Percentiles rank a stretch among this genome's conserved stretches.
These are phyloP conservation scores for Phytophthora pseudosyringae DNA, from an alignment of 352 stramenopile genomes.

Conservation along the genomic window DNA sequence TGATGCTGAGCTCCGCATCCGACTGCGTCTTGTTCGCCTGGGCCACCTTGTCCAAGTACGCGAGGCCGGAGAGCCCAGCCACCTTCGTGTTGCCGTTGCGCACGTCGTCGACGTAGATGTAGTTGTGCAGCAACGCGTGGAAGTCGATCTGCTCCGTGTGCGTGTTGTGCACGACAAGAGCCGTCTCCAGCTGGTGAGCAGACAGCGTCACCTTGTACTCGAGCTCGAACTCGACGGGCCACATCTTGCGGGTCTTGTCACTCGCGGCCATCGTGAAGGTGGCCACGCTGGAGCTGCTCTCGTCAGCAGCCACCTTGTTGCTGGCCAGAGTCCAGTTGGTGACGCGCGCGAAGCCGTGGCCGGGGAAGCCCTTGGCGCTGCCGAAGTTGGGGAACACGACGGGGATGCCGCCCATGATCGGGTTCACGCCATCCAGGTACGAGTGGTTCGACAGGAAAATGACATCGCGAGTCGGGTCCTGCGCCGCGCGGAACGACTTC, in stretches of 20 bases:
- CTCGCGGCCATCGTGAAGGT: conserved; percentile 43
- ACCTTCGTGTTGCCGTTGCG: conserved; percentile 60
- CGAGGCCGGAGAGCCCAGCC: conserved; percentile 82
- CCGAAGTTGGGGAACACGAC: conserved; percentile 94
- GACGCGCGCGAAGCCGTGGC: conserved; percentile 89
- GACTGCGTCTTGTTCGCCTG: conserved; percentile 60
- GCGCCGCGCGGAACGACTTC: conserved; percentile 55
- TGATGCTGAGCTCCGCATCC: conserved; percentile 58
- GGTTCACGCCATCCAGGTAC: conserved; percentile 77
- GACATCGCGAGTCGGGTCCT: conserved; percentile 51
- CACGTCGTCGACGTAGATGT: conserved; percentile 88
- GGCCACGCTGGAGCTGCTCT: conserved; percentile 20
- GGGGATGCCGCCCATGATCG: conserved; percentile 90
- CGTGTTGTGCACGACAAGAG: conserved; percentile 88
- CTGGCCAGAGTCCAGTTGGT: conserved; percentile 43
- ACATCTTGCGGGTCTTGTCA: conserved; percentile 43
- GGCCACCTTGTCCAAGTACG: conserved; percentile 89
- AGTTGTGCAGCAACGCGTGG: conserved; percentile 95
- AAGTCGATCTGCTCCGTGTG: conserved; percentile 83
- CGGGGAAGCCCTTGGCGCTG: conserved; percentile 45
- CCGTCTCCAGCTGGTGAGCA: conserved; percentile 60
- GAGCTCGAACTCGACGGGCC: conserved; percentile 63
- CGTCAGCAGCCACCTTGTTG: conserved; percentile 8
- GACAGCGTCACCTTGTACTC: conserved; percentile 72
- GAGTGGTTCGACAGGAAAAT: conserved; percentile 88